Evolutionary conservation across 164 flowering plant genomes (phyloP).

Genomic region (Magnolia changhungtana): DNA sequence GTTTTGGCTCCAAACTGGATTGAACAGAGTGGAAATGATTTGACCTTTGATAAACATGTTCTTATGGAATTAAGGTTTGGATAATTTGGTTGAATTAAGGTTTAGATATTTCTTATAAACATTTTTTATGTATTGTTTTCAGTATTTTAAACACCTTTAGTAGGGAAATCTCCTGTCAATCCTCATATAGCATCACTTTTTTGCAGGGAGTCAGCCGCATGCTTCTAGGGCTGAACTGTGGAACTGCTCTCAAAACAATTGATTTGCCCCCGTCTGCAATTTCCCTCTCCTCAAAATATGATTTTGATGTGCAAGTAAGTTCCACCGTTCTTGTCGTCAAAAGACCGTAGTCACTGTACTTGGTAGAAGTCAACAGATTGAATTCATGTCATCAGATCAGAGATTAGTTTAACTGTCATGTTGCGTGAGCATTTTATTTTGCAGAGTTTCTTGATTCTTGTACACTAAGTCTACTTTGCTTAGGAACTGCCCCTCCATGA

Average conservation of each 20-base stretch:
- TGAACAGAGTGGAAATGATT: not conserved
- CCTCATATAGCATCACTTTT: slow-evolving; percentile 1
- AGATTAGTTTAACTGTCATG: not conserved
- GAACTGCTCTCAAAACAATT: slow-evolving; percentile 49
- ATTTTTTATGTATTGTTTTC: not conserved
- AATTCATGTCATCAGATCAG: not conserved
- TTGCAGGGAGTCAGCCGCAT: slow-evolving; percentile 82
- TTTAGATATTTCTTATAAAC: not conserved
- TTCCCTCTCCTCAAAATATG: slow-evolving; percentile 46
- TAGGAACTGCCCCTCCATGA: not conserved
- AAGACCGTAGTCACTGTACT: not conserved
- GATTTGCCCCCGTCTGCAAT: slow-evolving; percentile 46
- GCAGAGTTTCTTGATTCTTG: not conserved
- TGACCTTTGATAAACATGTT: not conserved
- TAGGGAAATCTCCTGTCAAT: not conserved
- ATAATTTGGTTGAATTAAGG: not conserved
- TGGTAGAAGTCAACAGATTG: not conserved
- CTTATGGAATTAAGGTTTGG: not conserved
- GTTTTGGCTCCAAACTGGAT: not conserved
- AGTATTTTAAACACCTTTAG: not conserved
- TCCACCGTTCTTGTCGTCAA: not conserved
- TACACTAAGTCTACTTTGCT: not conserved
- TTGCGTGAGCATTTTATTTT: not conserved
- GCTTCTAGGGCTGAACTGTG: slow-evolving; percentile 81
- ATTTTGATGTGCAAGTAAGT: slow-evolving; percentile 79